phyloP scores from a whole-genome alignment of 176 grass and related monocot genomes.

The Panicum miliaceum region DNA sequence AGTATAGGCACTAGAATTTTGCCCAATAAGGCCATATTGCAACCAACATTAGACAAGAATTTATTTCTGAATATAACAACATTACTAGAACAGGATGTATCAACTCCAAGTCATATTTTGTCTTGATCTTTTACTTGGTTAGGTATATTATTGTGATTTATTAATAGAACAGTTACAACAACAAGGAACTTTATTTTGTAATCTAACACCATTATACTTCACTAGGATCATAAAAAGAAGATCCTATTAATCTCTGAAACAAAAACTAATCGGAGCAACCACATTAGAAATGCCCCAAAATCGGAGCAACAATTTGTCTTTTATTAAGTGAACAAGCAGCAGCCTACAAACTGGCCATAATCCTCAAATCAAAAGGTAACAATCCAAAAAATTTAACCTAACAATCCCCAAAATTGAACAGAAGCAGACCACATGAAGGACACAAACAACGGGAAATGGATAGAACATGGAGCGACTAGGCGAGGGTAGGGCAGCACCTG shows the following conservation, averaged over 20 bases:
- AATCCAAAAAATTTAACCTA: no score
- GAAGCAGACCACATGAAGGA: no score
- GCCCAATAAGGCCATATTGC: conserved; percentile 89
- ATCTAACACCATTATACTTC: conserved; percentile 26
- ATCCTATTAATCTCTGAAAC: no score
- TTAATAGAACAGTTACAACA: background rate
- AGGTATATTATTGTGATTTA: background rate
- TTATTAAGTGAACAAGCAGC: no score
- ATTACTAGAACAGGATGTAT: background rate
- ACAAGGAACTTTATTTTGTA: conserved; percentile 20
- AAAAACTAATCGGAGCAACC: no score
- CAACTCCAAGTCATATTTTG: background rate
- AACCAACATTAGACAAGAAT: conserved; percentile 34
- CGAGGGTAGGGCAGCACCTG: conserved; percentile 48
- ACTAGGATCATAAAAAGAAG: conserved; percentile 22
- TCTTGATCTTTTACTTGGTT: conserved; percentile 1
- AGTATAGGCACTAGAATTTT: conserved; percentile 98
- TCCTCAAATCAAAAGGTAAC: no score
- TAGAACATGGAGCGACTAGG: background rate
- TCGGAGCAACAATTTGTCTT: no score
- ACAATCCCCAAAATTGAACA: no score
- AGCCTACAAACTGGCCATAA: no score
- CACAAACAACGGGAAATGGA: no score
- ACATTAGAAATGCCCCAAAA: no score
- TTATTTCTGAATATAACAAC: conserved; percentile 35